phyloP scores from a whole-genome alignment of 2,329 filamentous ascomycete genomes.

The Fusarium tjaetaba region DNA sequence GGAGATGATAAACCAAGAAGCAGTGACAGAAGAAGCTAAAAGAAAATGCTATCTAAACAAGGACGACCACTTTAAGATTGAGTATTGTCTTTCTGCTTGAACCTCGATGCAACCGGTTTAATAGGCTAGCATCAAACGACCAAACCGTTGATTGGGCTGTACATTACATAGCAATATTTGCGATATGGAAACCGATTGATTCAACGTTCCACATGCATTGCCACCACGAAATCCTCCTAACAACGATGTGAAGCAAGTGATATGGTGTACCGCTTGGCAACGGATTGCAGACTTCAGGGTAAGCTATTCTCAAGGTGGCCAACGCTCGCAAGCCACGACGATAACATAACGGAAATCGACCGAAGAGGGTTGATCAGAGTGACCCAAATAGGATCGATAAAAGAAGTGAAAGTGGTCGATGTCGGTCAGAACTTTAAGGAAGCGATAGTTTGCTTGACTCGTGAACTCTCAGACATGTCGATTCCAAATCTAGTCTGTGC shows the following conservation, averaged over 20 bases:
- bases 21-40: accelerated
- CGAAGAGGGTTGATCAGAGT: background rate
- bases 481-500: background rate
- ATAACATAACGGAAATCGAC: background rate
- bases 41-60: background rate
- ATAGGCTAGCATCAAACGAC: background rate
- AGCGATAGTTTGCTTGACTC: background rate
- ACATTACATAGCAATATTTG: background rate
- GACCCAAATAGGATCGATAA: background rate
- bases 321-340: background rate
- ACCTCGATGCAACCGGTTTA: accelerated
- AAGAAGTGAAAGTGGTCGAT: background rate
- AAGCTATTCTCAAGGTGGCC: background rate
- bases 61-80: too few species aligned
- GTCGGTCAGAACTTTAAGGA: background rate
- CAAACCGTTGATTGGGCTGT: background rate
- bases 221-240: background rate
- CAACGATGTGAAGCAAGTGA: background rate
- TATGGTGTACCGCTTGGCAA: too few species aligned
- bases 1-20: background rate
- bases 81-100: accelerated
- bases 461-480: background rate
- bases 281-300: background rate
- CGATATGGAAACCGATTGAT: background rate
- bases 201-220: accelerated